These are phyloP conservation scores for Chalciporus sphaerocephalus DNA, from an alignment of 768 basidiomycete genomes.

Conservation along the genomic window DNA sequence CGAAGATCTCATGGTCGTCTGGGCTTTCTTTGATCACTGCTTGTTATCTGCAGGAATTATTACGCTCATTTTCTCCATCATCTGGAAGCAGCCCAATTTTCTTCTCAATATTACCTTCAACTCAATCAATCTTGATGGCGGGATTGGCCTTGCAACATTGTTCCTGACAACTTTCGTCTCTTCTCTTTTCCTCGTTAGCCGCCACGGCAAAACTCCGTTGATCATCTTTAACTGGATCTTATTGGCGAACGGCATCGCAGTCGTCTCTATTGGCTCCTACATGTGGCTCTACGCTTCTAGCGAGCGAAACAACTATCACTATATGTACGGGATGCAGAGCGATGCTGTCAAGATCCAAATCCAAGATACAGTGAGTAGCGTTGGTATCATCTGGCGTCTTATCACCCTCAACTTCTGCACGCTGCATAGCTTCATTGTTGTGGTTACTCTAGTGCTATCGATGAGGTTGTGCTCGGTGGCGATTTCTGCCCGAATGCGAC, in stretches of 20 bases:
- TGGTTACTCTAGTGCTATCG: constrained; percentile 73
- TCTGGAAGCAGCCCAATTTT: constrained; percentile 64
- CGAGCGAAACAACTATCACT: constrained; percentile 65
- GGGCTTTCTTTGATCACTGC: constrained; percentile 66
- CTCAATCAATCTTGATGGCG: constrained; percentile 57
- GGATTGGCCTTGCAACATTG: constrained; percentile 61
- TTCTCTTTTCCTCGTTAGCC: constrained; percentile 67
- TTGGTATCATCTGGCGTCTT: too few species aligned
- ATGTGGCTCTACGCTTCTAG: constrained; percentile 81
- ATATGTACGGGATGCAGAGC: constrained; percentile 48
- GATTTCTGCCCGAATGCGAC: constrained; percentile 49
- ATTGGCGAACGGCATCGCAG: constrained; percentile 55
- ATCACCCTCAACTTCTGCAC: too few species aligned
- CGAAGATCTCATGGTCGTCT: constrained; percentile 62
- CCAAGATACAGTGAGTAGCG: constrained; percentile 75
- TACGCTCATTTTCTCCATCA: constrained; percentile 60
- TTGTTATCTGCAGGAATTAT: constrained; percentile 69
- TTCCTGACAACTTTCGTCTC: constrained; percentile 64
- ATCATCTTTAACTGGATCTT: constrained; percentile 75
- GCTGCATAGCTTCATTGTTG: constrained; percentile 82
- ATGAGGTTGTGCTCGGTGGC: constrained; percentile 57
- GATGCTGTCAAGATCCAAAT: constrained; percentile 48
- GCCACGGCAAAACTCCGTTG: constrained; percentile 65
- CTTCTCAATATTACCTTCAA: constrained; percentile 71
- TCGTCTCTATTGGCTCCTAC: constrained; percentile 62